These are phyloP conservation scores for Tritrichomonas foetus DNA, from an alignment of 208 protist species.

Conservation along the genomic window DNA sequence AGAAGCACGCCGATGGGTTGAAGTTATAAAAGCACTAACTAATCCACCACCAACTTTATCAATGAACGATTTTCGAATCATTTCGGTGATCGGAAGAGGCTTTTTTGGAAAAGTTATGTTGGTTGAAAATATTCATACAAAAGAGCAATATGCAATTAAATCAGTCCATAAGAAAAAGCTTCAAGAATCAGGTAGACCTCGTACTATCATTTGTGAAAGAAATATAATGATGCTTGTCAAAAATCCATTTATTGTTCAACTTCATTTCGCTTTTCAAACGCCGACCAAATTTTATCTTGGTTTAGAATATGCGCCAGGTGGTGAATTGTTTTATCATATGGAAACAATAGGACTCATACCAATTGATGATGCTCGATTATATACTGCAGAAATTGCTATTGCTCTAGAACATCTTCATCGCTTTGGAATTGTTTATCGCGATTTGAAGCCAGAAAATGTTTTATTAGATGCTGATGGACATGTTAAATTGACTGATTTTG, in stretches of 20 bases:
- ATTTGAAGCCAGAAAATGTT: too few species aligned
- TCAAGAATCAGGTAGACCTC: neutral
- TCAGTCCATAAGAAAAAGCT: constrained; percentile 53
- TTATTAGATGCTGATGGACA: neutral
- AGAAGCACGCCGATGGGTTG: too few species aligned
- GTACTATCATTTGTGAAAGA: constrained; percentile 53
- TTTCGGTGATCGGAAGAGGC: constrained; percentile 65
- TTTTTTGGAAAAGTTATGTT: constrained; percentile 63
- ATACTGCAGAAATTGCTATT: constrained; percentile 62
- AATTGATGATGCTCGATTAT: constrained; percentile 56
- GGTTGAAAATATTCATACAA: constrained; percentile 56
- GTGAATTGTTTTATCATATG: constrained; percentile 70
- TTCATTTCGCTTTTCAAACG: constrained; percentile 65
- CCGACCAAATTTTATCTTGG: constrained; percentile 63
- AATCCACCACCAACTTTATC: too few species aligned
- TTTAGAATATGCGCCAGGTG: constrained; percentile 62
- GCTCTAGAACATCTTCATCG: constrained; percentile 36
- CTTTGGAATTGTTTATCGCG: neutral
- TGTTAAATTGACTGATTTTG: neutral
- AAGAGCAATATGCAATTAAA: constrained; percentile 64
- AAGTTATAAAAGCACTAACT: too few species aligned
- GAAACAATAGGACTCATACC: constrained; percentile 53
- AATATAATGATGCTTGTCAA: constrained; percentile 56
- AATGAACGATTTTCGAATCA: constrained; percentile 61
- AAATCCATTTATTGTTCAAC: constrained; percentile 63